Evolutionary conservation across 164 flowering plant species (phyloP).

Genomic region (Stephania japonica): DNA sequence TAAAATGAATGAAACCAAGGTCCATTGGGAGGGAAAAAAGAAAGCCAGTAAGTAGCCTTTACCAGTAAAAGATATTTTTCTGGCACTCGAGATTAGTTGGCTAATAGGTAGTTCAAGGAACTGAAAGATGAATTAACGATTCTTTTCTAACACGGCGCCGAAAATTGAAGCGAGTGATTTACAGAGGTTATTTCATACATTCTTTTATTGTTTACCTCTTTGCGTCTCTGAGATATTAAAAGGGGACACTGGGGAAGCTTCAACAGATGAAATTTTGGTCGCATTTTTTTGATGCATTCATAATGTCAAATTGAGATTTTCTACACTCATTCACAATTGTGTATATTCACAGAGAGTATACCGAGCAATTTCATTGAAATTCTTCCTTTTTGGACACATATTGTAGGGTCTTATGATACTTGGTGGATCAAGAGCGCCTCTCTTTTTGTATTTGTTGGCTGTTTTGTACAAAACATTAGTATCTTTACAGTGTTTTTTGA

Average conservation of each 20-base stretch:
- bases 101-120: constrained; percentile 12
- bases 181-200: constrained; percentile 9
- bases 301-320: constrained; percentile 2
- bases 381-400: not conserved
- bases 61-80: not conserved
- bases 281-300: not conserved
- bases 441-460: not conserved
- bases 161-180: not conserved
- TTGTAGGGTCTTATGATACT: not conserved
- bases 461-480: no score
- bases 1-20: constrained; percentile 6
- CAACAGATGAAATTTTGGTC: constrained; percentile 2
- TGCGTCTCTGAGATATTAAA: not conserved
- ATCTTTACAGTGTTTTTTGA: not conserved
- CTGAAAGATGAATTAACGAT: not conserved
- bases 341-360: constrained; percentile 20
- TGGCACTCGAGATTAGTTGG: not conserved
- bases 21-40: not conserved
- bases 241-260: constrained; percentile 2
- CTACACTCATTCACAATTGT: constrained; percentile 24
- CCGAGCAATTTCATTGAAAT: constrained; percentile 22
- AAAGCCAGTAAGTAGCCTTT: not conserved
- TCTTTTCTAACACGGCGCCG: constrained; percentile 20
- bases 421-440: not conserved
- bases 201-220: constrained; percentile 8